A percentile compares a stretch with the other conserved stretches of the same genome.
Evolutionary conservation across 176 grass and related monocot species (phyloP).

Genomic region (Otatea glauca): DNA sequence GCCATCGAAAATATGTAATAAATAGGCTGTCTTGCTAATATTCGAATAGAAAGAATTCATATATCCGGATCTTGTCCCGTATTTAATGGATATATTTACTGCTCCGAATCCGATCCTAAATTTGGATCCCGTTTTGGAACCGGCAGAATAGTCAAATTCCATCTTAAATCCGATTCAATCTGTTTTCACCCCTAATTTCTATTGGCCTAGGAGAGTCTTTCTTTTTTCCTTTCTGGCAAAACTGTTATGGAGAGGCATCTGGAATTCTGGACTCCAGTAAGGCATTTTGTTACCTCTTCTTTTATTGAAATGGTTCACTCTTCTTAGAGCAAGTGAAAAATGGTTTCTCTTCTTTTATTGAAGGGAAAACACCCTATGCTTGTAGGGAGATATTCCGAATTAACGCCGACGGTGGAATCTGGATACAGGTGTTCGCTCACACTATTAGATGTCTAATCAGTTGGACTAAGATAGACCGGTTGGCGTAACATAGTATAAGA

Average conservation of each 20-base stretch:
- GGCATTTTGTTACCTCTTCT: not conserved
- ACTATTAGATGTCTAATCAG: not conserved
- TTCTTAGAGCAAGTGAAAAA: not conserved
- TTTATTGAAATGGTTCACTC: not conserved
- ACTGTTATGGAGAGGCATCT: not conserved
- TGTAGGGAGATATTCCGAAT: not conserved
- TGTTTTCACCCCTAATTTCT: not conserved
- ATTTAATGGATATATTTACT: too few relatives aligned
- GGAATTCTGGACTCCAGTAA: not conserved
- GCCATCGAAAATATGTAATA: too few relatives aligned
- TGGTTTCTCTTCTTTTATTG: not conserved
- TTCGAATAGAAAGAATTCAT: too few relatives aligned
- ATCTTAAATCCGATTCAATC: too few relatives aligned
- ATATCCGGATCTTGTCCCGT: too few relatives aligned
- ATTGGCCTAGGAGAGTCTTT: not conserved
- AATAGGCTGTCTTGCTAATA: too few relatives aligned
- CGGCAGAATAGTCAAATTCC: too few relatives aligned
- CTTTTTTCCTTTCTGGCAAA: not conserved
- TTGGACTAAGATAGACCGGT: not conserved
- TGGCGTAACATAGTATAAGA: not conserved
- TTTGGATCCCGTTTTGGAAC: too few relatives aligned
- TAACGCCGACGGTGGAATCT: not conserved
- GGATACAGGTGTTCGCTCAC: not conserved
- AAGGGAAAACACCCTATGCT: not conserved
- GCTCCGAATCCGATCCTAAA: too few relatives aligned